Percentiles rank a stretch among this genome's conserved stretches.
phyloP scores from a whole-genome alignment of 1,139 yeast species.

The Pichiaceae sp. region DNA sequence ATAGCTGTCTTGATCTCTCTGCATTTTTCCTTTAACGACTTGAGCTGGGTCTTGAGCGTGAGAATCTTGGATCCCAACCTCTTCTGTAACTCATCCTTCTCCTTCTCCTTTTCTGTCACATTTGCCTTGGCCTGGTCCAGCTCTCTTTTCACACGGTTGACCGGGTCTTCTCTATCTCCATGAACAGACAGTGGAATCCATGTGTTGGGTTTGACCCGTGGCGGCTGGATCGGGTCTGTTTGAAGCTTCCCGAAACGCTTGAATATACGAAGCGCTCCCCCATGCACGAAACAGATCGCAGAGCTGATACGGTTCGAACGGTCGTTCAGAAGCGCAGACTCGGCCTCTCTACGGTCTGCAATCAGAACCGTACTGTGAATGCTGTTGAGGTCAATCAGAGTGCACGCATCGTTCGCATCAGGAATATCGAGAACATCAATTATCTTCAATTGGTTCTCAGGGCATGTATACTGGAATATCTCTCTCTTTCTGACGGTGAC shows the following conservation, averaged over 20 bases:
- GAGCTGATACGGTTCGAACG: conserved; percentile 34
- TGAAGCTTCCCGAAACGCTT: conserved; percentile 33
- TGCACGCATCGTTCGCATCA: conserved; percentile 45
- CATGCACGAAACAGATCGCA: conserved; percentile 35
- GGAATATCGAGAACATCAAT: conserved; percentile 52
- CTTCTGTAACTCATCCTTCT: conserved; percentile 5
- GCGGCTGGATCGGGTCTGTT: conserved; percentile 42
- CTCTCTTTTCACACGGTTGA: conserved; percentile 13
- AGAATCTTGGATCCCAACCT: conserved; percentile 4
- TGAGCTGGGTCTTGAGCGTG: background rate
- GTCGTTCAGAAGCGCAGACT: conserved; percentile 28
- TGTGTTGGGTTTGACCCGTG: conserved; percentile 27
- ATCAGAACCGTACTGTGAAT: conserved; percentile 56
- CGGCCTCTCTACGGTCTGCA: conserved; percentile 44
- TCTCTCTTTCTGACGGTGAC: conserved; percentile 53
- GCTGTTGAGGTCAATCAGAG: conserved; percentile 55
- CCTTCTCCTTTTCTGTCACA: conserved; percentile 9
- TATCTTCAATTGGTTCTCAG: conserved; percentile 34
- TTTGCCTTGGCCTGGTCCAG: conserved; percentile 14
- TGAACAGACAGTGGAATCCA: conserved; percentile 13
- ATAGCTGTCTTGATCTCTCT: conserved; percentile 12
- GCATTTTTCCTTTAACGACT: conserved; percentile 5
- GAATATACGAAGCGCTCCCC: conserved; percentile 31
- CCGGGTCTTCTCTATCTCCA: conserved; percentile 16
- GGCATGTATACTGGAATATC: conserved; percentile 41